Conservation (phyloP, 2,329 filamentous ascomycete genomes). For the Leptographium lundbergii region DNA sequence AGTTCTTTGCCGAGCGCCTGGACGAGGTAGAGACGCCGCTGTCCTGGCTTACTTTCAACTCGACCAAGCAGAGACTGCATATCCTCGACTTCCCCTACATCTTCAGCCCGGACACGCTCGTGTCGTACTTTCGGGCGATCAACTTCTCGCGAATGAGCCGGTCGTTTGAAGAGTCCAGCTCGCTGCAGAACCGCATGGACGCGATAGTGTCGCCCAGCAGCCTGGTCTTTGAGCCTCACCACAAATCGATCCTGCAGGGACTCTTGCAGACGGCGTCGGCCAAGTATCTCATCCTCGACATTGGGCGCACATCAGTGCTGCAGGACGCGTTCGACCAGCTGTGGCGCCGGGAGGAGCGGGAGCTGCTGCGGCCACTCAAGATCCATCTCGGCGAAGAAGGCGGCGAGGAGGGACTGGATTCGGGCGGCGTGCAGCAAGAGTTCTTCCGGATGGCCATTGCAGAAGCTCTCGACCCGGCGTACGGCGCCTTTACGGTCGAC, state of each 20-base stretch:
- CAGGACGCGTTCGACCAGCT: conserved; percentile 73
- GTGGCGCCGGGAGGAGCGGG: conserved; percentile 72
- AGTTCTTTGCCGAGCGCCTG: conserved; percentile 63
- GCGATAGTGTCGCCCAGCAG: conserved; percentile 40
- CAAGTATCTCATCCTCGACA: conserved; percentile 57
- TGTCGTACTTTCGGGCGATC: conserved; percentile 76
- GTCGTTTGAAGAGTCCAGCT: conserved; percentile 57
- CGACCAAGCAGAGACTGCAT: conserved; percentile 54
- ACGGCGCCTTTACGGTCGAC: conserved; percentile 73
- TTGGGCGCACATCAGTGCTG: conserved; percentile 55
- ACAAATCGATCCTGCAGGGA: conserved; percentile 49
- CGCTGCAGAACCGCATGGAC: conserved; percentile 42
- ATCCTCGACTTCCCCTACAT: conserved; percentile 71
- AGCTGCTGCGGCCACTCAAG: conserved; percentile 76
- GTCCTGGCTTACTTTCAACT: conserved; percentile 51
- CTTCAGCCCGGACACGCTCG: conserved; percentile 58
- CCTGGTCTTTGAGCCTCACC: conserved; percentile 41
- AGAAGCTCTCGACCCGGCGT: conserved; percentile 65
- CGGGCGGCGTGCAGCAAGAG: conserved; percentile 91
- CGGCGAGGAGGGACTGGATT: conserved; percentile 83
- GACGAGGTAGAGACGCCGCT: conserved; percentile 64
- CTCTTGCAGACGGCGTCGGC: conserved; percentile 54
- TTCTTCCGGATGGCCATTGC: conserved; percentile 80
- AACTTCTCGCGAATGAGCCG: conserved; percentile 81
- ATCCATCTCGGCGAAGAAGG: conserved; percentile 71